These are phyloP conservation scores for Aspergillus cavernicola DNA, from an alignment of 495 filamentous ascomycete genomes.

Conservation along the genomic window DNA sequence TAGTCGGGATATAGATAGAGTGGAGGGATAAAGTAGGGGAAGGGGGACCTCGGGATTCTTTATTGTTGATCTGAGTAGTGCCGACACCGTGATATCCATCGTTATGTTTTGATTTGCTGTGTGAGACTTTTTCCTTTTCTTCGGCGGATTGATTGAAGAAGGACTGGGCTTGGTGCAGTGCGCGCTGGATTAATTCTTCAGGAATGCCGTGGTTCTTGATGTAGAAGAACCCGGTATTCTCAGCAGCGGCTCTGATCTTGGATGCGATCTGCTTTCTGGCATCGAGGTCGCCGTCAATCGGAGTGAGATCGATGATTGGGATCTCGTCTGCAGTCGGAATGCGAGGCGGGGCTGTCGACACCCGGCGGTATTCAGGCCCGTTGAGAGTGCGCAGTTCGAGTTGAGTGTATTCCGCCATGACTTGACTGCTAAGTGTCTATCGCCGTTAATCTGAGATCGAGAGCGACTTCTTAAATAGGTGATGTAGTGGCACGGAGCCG, in stretches of 20 bases:
- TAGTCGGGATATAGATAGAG: no score
- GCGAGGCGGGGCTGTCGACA: slow-evolving; percentile 32
- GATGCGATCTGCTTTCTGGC: slow-evolving; percentile 37
- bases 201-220: slow-evolving; percentile 52
- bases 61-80: slow-evolving; percentile 26
- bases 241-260: slow-evolving; percentile 38
- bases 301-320: slow-evolving; percentile 48
- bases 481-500: no score
- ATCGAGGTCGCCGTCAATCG: slow-evolving; percentile 35
- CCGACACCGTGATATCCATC: slow-evolving; percentile 31
- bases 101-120: slow-evolving; percentile 19
- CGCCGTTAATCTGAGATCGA: no score
- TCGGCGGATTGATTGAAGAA: slow-evolving; percentile 46
- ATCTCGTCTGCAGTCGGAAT: slow-evolving; percentile 46
- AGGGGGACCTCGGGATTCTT: slow-evolving; percentile 23
- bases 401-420: slow-evolving; percentile 24
- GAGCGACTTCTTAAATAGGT: no score
- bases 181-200: slow-evolving; percentile 39
- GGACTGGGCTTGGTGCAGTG: slow-evolving; percentile 28
- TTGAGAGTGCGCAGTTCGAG: slow-evolving; percentile 28
- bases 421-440: no score
- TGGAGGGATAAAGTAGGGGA: no score
- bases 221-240: slow-evolving; percentile 54
- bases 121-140: slow-evolving; percentile 34
- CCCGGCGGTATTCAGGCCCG: slow-evolving; percentile 29